These are phyloP conservation scores for Fusarium subglutinans DNA, from an alignment of 2,329 filamentous ascomycete species.

Conservation along the genomic window DNA sequence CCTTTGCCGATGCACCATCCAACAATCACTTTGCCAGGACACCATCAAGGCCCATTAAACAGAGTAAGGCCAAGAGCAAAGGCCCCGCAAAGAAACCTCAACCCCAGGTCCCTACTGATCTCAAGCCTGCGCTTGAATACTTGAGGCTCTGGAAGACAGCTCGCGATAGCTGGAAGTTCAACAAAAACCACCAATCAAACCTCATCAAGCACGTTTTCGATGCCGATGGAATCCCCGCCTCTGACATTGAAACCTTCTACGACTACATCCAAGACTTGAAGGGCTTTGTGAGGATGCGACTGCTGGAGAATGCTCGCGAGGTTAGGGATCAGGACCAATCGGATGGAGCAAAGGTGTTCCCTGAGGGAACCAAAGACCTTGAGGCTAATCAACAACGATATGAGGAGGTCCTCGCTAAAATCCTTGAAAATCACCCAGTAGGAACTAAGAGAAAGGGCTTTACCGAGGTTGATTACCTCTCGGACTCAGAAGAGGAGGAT, in stretches of 20 bases:
- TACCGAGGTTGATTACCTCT: conserved; percentile 62
- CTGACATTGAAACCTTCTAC: conserved; percentile 75
- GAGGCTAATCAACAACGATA: conserved; percentile 63
- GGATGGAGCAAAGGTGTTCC: conserved; percentile 58
- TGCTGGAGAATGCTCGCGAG: conserved; percentile 73
- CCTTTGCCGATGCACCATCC: conserved; percentile 57
- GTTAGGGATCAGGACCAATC: conserved; percentile 67
- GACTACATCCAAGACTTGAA: conserved; percentile 83
- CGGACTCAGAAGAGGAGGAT: conserved; percentile 58
- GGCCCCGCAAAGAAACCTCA: conserved; percentile 52
- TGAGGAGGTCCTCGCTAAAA: conserved; percentile 62
- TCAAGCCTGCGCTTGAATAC: conserved; percentile 77
- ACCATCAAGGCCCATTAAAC: conserved; percentile 44
- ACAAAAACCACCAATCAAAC: conserved; percentile 89
- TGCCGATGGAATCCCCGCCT: conserved; percentile 73
- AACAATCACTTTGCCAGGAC: conserved; percentile 42
- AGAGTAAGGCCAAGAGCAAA: conserved; percentile 48
- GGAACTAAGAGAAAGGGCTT: conserved; percentile 60
- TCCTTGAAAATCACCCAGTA: conserved; percentile 51
- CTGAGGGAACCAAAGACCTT: conserved; percentile 58
- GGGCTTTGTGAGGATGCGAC: conserved; percentile 74
- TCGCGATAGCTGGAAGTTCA: conserved; percentile 88
- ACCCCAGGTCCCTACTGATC: conserved; percentile 52
- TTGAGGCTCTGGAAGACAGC: conserved; percentile 78
- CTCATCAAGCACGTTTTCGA: conserved; percentile 86